Conservation (phyloP, 2,329 filamentous ascomycete genomes). For the Diplocarpon rosae region DNA sequence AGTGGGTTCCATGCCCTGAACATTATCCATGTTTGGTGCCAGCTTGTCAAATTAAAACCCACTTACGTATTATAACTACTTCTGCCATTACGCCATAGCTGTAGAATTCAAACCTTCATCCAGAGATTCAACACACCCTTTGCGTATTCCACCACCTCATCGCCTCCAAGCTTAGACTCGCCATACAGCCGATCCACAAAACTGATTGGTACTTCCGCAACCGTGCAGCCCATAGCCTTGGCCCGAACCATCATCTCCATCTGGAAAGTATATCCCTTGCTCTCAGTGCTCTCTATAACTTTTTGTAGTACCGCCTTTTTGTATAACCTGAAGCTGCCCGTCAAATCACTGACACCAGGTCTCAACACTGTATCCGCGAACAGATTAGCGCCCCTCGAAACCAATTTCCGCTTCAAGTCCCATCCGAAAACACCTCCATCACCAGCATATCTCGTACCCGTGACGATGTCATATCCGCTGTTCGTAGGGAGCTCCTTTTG, state of each 20-base stretch:
- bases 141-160: slow-evolving; percentile 94
- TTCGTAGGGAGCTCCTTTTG: slow-evolving; percentile 45
- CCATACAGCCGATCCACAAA: slow-evolving; percentile 95
- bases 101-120: slow-evolving; percentile 57
- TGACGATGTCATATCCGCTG: slow-evolving; percentile 88
- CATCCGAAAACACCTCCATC: slow-evolving; percentile 88
- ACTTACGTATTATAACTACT: too few species aligned
- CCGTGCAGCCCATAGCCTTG: slow-evolving; percentile 88
- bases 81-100: too few species aligned
- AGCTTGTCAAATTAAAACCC: too few species aligned
- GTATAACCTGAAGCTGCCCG: slow-evolving; percentile 88
- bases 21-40: too few species aligned
- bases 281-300: slow-evolving; percentile 83
- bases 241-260: slow-evolving; percentile 99
- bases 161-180: slow-evolving; percentile 85
- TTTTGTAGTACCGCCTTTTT: slow-evolving; percentile 83
- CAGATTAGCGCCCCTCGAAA: slow-evolving; percentile 80
- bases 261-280: slow-evolving; percentile 97
- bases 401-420: slow-evolving; percentile 85
- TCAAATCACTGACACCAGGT: slow-evolving; percentile 90
- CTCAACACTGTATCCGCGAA: slow-evolving; percentile 91
- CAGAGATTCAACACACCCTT: slow-evolving; percentile 73
- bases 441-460: slow-evolving; percentile 86
- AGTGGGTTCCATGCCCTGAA: too few species aligned
- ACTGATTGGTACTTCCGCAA: slow-evolving; percentile 89